phyloP scores from a whole-genome alignment of 768 basidiomycete species.

The Clathrus columnatus region DNA sequence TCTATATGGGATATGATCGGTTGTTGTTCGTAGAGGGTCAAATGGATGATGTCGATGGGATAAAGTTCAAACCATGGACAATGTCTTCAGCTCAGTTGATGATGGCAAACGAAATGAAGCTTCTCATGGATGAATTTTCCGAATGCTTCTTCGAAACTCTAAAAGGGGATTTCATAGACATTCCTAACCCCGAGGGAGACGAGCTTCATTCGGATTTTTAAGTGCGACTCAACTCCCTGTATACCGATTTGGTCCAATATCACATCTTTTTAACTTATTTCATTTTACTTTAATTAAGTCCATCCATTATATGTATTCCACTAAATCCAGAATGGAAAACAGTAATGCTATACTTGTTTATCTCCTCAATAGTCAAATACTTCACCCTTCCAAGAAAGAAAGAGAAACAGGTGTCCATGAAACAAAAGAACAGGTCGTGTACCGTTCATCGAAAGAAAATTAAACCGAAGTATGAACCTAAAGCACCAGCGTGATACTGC shows the following conservation, averaged over 20 bases:
- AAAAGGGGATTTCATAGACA: not conserved
- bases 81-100: constrained; percentile 41
- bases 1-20: constrained; percentile 51
- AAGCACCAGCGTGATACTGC: not conserved
- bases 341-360: too few relatives aligned
- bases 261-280: too few relatives aligned
- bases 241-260: too few relatives aligned
- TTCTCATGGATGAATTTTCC: constrained; percentile 50
- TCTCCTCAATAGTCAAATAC: too few relatives aligned
- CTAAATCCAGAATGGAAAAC: too few relatives aligned
- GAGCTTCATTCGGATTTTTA: not conserved
- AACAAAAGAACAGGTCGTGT: not conserved
- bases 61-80: constrained; percentile 39
- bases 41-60: constrained; percentile 13
- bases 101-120: constrained; percentile 45
- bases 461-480: not conserved
- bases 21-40: constrained; percentile 40
- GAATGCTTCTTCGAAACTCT: constrained; percentile 6
- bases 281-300: too few relatives aligned
- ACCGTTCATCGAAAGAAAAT: not conserved
- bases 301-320: too few relatives aligned
- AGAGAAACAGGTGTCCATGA: too few relatives aligned
- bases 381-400: too few relatives aligned
- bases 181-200: not conserved
- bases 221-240: too few relatives aligned